These are phyloP conservation scores for Laetiporus sulphureus DNA, from an alignment of 1,284 basidiomycete genomes.

Conservation along the genomic window DNA sequence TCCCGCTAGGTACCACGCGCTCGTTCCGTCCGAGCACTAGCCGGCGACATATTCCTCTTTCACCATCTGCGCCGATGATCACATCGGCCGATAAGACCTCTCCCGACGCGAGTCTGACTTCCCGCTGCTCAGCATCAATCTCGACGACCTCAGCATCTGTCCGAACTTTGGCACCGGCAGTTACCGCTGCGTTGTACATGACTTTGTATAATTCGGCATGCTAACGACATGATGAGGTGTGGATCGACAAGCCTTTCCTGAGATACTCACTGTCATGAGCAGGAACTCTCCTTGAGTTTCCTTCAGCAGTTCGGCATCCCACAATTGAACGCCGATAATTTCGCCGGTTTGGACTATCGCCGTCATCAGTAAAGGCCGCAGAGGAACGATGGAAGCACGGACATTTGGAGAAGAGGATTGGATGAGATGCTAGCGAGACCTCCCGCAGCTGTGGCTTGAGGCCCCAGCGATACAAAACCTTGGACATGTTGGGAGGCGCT, in stretches of 20 bases:
- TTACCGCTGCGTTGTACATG: conserved; percentile 37
- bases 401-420: conserved; percentile 35
- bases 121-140: conserved; percentile 12
- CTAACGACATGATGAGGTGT: conserved; percentile 22
- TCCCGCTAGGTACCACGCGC: conserved; percentile 22
- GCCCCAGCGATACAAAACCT: conserved; percentile 53
- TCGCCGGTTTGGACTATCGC: conserved; percentile 29
- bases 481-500: conserved; percentile 49
- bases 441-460: conserved; percentile 31
- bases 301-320: conserved; percentile 45
- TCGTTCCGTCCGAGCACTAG: conserved; percentile 28
- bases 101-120: conserved; percentile 41
- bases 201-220: conserved; percentile 32
- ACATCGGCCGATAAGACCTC: conserved; percentile 44
- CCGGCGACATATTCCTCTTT: conserved; percentile 19
- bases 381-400: conserved; percentile 3
- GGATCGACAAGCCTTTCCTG: conserved; percentile 7
- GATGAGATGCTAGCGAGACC: conserved; percentile 33
- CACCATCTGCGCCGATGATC: conserved; percentile 62
- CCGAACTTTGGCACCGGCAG: conserved; percentile 22
- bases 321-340: conserved; percentile 42
- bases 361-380: not conserved
- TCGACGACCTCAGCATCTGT: conserved; percentile 16
- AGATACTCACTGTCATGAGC: conserved; percentile 41
- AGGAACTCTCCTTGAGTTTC: conserved; percentile 51